Conservation (phyloP, 228 moss, liverwort and hornwort species). For the Sphagnum magellanicum region DNA sequence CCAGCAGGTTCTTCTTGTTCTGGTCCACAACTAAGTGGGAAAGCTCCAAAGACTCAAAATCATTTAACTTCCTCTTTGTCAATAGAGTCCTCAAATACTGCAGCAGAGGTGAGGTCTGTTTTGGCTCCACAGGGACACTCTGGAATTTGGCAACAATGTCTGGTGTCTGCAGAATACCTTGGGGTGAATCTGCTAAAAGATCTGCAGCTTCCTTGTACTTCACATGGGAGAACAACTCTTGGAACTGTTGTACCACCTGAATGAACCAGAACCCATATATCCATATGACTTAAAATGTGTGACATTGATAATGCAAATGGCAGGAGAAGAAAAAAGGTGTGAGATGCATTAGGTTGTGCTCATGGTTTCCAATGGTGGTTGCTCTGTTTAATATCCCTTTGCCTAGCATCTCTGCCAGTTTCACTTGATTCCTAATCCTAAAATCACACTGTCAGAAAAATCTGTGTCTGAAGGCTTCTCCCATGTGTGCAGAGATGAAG, state of each 20-base stretch:
- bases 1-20: constrained; percentile 42
- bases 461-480: too few relatives aligned
- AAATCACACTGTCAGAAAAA: too few relatives aligned
- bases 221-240: constrained; percentile 80
- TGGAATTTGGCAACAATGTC: constrained; percentile 87
- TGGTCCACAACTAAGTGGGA: constrained; percentile 35
- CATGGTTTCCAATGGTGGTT: too few relatives aligned
- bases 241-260: constrained; percentile 89
- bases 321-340: too few relatives aligned
- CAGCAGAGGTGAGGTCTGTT: constrained; percentile 80
- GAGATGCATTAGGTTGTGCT: too few relatives aligned
- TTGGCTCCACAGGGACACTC: constrained; percentile 81
- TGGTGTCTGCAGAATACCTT: constrained; percentile 76
- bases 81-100: constrained; percentile 83
- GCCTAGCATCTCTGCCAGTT: too few relatives aligned
- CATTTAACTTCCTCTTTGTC: constrained; percentile 73
- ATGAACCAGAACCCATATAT: too few relatives aligned
- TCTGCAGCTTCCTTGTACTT: constrained; percentile 88
- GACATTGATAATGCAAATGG: too few relatives aligned
- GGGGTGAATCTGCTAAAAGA: constrained; percentile 85
- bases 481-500: too few relatives aligned
- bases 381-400: too few relatives aligned
- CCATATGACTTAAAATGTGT: too few relatives aligned
- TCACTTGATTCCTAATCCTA: too few relatives aligned
- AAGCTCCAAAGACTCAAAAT: constrained; percentile 43